Percentiles rank a stretch among this genome's conserved stretches.
Evolutionary conservation across 1,284 basidiomycete species (phyloP).

Genomic region (Thecaphora frezii): DNA sequence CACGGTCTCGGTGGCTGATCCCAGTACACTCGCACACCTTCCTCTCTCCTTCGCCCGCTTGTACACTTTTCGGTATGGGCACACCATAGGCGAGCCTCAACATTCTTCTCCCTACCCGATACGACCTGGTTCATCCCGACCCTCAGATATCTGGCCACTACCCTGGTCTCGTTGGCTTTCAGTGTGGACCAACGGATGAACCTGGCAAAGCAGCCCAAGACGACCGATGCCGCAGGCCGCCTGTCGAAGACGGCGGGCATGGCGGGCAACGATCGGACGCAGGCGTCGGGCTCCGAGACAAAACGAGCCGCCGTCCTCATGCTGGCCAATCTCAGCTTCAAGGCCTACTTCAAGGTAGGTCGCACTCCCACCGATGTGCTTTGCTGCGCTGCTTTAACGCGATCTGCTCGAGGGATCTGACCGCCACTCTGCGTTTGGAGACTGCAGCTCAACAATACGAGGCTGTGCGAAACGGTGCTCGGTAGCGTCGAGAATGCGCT

Average conservation of each 20-base stretch:
- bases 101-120: constrained; percentile 55
- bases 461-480: constrained; percentile 61
- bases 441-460: constrained; percentile 59
- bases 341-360: constrained; percentile 51
- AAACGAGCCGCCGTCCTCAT: constrained; percentile 52
- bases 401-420: too few relatives aligned
- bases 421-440: too few relatives aligned
- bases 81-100: constrained; percentile 34
- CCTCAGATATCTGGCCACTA: constrained; percentile 36
- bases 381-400: too few relatives aligned
- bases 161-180: constrained; percentile 29
- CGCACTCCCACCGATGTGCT: too few relatives aligned
- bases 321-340: constrained; percentile 55
- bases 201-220: constrained; percentile 36
- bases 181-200: constrained; percentile 26
- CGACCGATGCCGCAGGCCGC: constrained; percentile 53
- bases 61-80: too few relatives aligned
- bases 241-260: constrained; percentile 53
- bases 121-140: constrained; percentile 54
- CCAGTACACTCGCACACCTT: too few relatives aligned
- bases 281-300: constrained; percentile 37
- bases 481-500: constrained; percentile 60
- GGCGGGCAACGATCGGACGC: constrained; percentile 54
- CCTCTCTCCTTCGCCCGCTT: neutral
- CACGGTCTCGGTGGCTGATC: too few relatives aligned